Conservation (phyloP, 164 flowering plant genomes). For the Magnolia sinica region DNA sequence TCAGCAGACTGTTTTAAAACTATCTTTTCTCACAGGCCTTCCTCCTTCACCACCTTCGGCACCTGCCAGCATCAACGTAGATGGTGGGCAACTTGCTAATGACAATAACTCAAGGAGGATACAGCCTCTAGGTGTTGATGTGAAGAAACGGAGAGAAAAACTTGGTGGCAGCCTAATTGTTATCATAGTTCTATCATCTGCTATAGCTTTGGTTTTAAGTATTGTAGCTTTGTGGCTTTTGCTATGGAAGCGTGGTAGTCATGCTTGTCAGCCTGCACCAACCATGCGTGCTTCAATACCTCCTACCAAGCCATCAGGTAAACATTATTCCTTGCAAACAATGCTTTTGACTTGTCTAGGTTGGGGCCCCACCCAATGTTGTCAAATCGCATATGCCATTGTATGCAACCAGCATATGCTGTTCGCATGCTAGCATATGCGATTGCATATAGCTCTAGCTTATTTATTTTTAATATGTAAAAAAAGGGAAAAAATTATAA, state of each 20-base stretch:
- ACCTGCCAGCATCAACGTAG: conserved; percentile 35
- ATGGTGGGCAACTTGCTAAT: conserved; percentile 47
- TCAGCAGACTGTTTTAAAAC: neutral
- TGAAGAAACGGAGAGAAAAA: conserved; percentile 37
- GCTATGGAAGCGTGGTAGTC: conserved; percentile 30
- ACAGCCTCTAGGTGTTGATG: conserved; percentile 83
- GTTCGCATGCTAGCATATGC: too few relatives aligned
- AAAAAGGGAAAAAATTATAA: too few relatives aligned
- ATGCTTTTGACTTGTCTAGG: neutral
- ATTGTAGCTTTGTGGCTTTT: conserved; percentile 45
- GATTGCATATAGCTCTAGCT: too few relatives aligned
- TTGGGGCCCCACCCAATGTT: neutral
- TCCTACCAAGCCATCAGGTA: conserved; percentile 56
- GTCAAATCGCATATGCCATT: too few relatives aligned
- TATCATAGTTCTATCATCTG: conserved; percentile 59
- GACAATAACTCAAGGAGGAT: conserved; percentile 42
- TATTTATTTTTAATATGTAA: too few relatives aligned
- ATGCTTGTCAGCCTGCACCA: conserved; percentile 16
- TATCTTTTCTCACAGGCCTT: conserved; percentile 38
- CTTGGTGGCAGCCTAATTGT: conserved; percentile 55
- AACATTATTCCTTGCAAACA: neutral
- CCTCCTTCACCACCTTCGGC: conserved; percentile 64
- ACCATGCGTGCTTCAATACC: conserved; percentile 28
- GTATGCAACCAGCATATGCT: too few relatives aligned
- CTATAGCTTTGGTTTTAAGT: conserved; percentile 43